Base-by-base conservation (phyloP, 2,329 filamentous ascomycete genomes). In the Pseudocercospora ulei region DNA sequence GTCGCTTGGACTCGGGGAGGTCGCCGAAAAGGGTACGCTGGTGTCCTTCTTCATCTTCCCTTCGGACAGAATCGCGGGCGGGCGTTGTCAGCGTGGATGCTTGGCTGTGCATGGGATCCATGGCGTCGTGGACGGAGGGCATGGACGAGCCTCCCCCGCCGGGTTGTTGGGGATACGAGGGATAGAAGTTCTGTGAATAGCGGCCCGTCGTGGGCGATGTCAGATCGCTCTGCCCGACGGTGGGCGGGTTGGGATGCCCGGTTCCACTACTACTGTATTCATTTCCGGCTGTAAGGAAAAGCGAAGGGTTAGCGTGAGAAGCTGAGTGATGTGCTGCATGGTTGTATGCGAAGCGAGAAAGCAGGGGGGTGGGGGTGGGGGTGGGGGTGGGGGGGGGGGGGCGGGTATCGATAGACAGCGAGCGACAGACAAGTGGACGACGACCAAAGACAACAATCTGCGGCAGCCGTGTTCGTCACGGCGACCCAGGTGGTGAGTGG, bases 1-100 rank as follows among this genome's bases (percentile, higher is more conserved):
- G 81, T 56, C 85, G 84, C 66, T 93, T 94, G 36, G 80, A 78
- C 55, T 90, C 85, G 1, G 87, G 86, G 36, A 94, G 73, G 50
- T 90, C 81, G 33, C 85, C 84, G 61, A 95, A 95, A 28, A 95
- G 74, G 33, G 78, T 76, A 9, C 77, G 73, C 36, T 69, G 80
- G 66, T 60, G 58, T 45, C 75, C 72, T 54, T 78, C 69, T 46
- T 71, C 67, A 43, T 72, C 68, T 49, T 72, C 63, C 19, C 52
- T 53, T 48, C 65, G 64, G 18, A 59, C 45, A 43, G 57, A 58
- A 29, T 55, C 61, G n/a, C 62, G 63, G 24, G 64, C 59, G 5
- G 63, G 44, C 9, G 50, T 49, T 6, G 56, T 49, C 23, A 53
- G 57, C 7, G 68, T 46, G 19, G 55, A 52, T 26, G 50, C 49